These are phyloP conservation scores for Pichia paraexigua DNA, from an alignment of 805 yeast genomes.

Conservation along the genomic window DNA sequence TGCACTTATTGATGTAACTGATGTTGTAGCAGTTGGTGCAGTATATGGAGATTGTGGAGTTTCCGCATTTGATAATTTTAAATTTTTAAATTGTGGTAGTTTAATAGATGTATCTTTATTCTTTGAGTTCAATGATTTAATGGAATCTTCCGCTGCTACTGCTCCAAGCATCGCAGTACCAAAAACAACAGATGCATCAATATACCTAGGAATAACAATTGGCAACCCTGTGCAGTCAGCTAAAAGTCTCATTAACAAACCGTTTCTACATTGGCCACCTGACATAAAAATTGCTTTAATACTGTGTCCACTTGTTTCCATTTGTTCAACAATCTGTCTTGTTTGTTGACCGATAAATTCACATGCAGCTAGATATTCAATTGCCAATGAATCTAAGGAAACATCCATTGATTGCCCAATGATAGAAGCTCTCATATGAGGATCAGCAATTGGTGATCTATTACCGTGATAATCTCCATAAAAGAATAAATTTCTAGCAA, in stretches of 20 bases:
- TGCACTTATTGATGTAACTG: slow-evolving; percentile 48
- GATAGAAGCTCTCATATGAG: slow-evolving; percentile 83
- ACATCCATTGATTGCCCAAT: slow-evolving; percentile 91
- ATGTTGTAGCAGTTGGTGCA: slow-evolving; percentile 72
- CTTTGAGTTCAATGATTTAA: slow-evolving; percentile 6
- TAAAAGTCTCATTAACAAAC: slow-evolving; percentile 76
- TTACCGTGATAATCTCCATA: slow-evolving; percentile 97
- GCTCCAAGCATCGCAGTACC: slow-evolving; percentile 96
- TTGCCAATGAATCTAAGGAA: slow-evolving; percentile 75
- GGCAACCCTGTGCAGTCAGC: slow-evolving; percentile 93
- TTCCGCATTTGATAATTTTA: slow-evolving; percentile 12
- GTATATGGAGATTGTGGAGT: slow-evolving; percentile 61
- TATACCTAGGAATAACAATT: slow-evolving; percentile 85
- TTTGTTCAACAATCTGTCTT: slow-evolving; percentile 82
- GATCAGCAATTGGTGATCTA: slow-evolving; percentile 96
- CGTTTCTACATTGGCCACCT: slow-evolving; percentile 96
- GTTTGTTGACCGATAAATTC: slow-evolving; percentile 98
- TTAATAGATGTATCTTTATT: background rate
- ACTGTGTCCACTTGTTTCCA: slow-evolving; percentile 73
- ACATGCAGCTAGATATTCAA: slow-evolving; percentile 85
- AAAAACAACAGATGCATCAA: slow-evolving; percentile 94
- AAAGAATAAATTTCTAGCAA: slow-evolving; percentile 80
- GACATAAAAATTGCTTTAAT: slow-evolving; percentile 76
- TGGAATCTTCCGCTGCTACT: slow-evolving; percentile 70
- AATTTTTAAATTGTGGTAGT: background rate